Evolutionary conservation across 305 asterid species (phyloP).

Genomic region (Andrographis paniculata): DNA sequence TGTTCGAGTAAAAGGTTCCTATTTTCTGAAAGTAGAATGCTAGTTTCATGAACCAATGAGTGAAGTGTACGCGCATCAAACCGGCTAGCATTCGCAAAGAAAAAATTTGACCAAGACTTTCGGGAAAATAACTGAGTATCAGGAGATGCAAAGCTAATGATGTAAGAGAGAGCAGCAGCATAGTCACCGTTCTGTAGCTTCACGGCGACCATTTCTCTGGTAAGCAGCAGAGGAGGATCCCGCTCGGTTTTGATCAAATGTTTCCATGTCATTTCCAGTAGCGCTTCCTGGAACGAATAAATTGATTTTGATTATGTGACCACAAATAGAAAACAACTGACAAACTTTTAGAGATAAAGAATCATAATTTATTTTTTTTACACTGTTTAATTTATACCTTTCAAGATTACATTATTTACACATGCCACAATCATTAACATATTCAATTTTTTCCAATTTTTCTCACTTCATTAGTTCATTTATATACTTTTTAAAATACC

Average conservation of each 20-base stretch:
- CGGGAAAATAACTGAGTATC: conserved; percentile 48
- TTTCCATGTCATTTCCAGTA: conserved; percentile 71
- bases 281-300: conserved; percentile 33
- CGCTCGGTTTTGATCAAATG: conserved; percentile 45
- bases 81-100: conserved; percentile 32
- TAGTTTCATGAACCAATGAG: conserved; percentile 31
- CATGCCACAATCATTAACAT: too few relatives aligned
- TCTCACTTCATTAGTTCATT: too few relatives aligned
- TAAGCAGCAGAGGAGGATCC: conserved; percentile 48
- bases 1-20: conserved; percentile 36
- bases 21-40: conserved; percentile 14
- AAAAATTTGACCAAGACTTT: conserved; percentile 55
- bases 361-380: too few relatives aligned
- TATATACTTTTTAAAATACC: too few relatives aligned
- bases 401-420: too few relatives aligned
- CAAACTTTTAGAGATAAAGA: background rate
- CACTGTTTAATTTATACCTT: too few relatives aligned
- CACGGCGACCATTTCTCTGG: conserved; percentile 47
- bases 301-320: background rate
- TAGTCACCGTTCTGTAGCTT: conserved; percentile 47
- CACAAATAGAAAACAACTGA: background rate
- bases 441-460: too few relatives aligned
- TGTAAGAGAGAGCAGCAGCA: conserved; percentile 45
- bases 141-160: conserved; percentile 29
- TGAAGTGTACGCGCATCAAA: conserved; percentile 34